Evolutionary conservation across 176 grass and related monocot species (phyloP).

Genomic region (Triticum monococcum): DNA sequence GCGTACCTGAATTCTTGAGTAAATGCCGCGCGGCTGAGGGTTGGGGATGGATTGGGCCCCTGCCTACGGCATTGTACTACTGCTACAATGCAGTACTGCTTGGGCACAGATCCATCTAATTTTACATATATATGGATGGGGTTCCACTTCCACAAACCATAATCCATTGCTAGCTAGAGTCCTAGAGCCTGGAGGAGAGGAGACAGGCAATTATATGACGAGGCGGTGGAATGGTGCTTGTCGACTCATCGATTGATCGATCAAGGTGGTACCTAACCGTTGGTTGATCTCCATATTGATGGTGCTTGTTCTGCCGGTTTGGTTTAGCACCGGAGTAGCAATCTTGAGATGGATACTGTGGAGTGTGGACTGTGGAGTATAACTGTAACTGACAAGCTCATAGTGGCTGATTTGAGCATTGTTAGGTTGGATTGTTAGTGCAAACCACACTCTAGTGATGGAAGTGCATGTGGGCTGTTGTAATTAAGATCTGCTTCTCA

Average conservation of each 20-base stretch:
- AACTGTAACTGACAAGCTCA: background rate
- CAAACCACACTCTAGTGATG: too few relatives aligned
- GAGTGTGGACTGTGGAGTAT: background rate
- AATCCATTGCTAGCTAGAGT: background rate
- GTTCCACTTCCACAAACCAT: background rate
- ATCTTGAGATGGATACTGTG: background rate
- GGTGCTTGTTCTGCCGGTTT: background rate
- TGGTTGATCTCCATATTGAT: slow-evolving; percentile 12
- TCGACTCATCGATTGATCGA: background rate
- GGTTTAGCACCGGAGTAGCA: background rate
- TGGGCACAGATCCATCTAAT: background rate
- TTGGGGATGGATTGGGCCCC: slow-evolving; percentile 17
- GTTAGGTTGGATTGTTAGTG: too few relatives aligned
- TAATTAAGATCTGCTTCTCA: background rate
- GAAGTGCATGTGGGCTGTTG: too few relatives aligned
- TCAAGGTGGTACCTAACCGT: background rate
- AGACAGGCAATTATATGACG: background rate
- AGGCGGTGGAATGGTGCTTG: background rate
- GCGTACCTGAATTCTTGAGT: slow-evolving; percentile 17
- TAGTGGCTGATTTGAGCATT: too few relatives aligned
- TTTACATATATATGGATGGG: background rate
- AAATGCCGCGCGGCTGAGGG: slow-evolving; percentile 41
- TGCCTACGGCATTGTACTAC: background rate
- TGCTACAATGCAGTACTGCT: background rate
- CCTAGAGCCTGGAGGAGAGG: background rate